These are phyloP conservation scores for Tylopilus intermedius DNA, from an alignment of 768 basidiomycete genomes.

Conservation along the genomic window DNA sequence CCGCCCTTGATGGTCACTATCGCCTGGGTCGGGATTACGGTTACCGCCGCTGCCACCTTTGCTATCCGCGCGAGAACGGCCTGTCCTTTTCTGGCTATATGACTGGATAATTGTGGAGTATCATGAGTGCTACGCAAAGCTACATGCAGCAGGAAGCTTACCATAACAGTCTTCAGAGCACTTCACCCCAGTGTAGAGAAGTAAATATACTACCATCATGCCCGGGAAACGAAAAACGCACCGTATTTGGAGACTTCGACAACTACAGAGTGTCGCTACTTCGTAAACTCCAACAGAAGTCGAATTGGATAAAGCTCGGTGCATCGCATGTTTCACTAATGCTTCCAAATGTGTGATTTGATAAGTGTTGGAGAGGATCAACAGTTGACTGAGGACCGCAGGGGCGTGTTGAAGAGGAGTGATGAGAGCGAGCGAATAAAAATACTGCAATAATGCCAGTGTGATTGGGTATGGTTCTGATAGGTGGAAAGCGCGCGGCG, in stretches of 20 bases:
- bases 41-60: slow-evolving; percentile 43
- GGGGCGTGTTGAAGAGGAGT: slow-evolving; percentile 91
- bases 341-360: slow-evolving; percentile 66
- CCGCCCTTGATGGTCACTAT: slow-evolving; percentile 34
- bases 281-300: slow-evolving; percentile 92
- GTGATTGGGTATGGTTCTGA: slow-evolving; percentile 89
- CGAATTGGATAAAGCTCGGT: slow-evolving; percentile 75
- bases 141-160: slow-evolving; percentile 30
- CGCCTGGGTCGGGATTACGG: slow-evolving; percentile 32
- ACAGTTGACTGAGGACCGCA: slow-evolving; percentile 80
- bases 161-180: slow-evolving; percentile 81
- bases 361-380: slow-evolving; percentile 83
- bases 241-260: slow-evolving; percentile 86
- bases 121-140: slow-evolving; percentile 13
- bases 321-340: slow-evolving; percentile 92
- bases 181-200: slow-evolving; percentile 31
- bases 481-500: slow-evolving; percentile 71
- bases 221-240: slow-evolving; percentile 34
- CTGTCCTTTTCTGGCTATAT: slow-evolving; percentile 69
- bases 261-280: slow-evolving; percentile 87
- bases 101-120: slow-evolving; percentile 41
- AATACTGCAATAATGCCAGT: slow-evolving; percentile 86
- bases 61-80: slow-evolving; percentile 45
- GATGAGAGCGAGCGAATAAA: slow-evolving; percentile 81
- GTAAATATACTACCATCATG: slow-evolving; percentile 7